phyloP scores from a whole-genome alignment of 2,329 filamentous ascomycete species.

The Epichloe glyceriae region DNA sequence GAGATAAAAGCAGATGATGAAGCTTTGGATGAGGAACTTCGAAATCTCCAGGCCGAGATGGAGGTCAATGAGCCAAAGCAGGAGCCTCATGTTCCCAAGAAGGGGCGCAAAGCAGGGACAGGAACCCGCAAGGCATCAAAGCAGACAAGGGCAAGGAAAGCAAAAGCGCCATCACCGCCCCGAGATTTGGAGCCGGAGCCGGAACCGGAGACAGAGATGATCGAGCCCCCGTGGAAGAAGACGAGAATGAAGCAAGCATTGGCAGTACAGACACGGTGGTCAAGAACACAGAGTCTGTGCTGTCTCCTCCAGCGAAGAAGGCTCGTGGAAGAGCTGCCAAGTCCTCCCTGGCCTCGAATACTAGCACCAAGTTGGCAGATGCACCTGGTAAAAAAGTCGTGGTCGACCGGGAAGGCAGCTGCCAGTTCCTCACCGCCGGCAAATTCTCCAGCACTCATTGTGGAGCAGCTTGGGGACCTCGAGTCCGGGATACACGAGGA shows the following conservation, averaged over 20 bases:
- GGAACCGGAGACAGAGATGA: constrained; percentile 9
- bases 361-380: constrained; percentile 5
- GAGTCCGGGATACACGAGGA: constrained; percentile 5
- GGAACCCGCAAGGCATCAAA: constrained; percentile 39
- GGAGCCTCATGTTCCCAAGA: constrained; percentile 36
- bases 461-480: constrained; percentile 6
- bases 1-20: constrained; percentile 32
- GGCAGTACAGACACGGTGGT: constrained; percentile 30
- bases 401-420: constrained; percentile 16
- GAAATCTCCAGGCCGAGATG: constrained; percentile 37
- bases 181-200: background rate
- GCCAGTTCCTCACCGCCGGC: background rate
- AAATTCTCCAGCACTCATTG: background rate
- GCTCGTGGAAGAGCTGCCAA: constrained; percentile 13
- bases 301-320: constrained; percentile 12
- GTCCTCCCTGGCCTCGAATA: constrained; percentile 13
- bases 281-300: constrained; percentile 18
- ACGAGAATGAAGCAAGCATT: constrained; percentile 17
- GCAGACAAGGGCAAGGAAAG: constrained; percentile 33
- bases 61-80: constrained; percentile 24
- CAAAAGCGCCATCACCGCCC: constrained; percentile 19
- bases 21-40: constrained; percentile 37
- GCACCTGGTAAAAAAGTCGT: constrained; percentile 16
- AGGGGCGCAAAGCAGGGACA: constrained; percentile 36
- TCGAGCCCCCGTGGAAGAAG: constrained; percentile 11